Evolutionary conservation across 306 rosid genomes (phyloP), one percentile per base, ranked within the genome.

Genomic region (Dalbergia cultrata): DNA sequence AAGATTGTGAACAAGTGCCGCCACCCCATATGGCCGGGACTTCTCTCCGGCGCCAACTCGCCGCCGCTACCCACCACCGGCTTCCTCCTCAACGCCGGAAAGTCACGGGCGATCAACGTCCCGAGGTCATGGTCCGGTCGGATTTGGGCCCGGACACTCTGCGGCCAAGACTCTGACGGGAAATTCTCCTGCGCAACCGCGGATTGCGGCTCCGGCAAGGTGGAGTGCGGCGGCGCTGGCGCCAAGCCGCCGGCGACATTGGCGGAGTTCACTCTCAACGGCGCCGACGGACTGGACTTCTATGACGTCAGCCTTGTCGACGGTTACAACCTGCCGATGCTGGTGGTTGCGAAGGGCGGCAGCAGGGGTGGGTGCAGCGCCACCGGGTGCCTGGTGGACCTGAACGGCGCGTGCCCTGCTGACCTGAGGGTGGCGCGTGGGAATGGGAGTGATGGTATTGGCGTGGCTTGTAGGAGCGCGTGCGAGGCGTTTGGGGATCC

Each of bases 231-330:
- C 6, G 98, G 97, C 16, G 26, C 22, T 0, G 94, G 97, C 1
- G 98, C 98, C 1, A 92, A 95, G 62, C 98, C 97, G 1, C 98
- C 98, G 14, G 97, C 98, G 1, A 88, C 97, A 10, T 63, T 95
- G 74, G 97, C 97, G 17, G 98, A 95, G 92, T 91, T 95, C 91
- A 95, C 97, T 0, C 88, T 95, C 3, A 95, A 95, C 90, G 98
- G 97, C 43, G 88, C 88, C 54, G 86, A 88, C 52, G 95, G 97
- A 0, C 67, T 95, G 70, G 98, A 95, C 65, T 95, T 95, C 78
- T 95, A 92, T 71, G 98, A 95, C 92, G 98, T 95, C 65, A 95
- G 98, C 72, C 73, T 95, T 58, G 98, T 95, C 13, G 98, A 95
- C 49, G 98, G 98, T 21, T 95, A 92, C 82, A 95, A 95, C 82